These are phyloP conservation scores for Penicillium sp. DNA, from an alignment of 2,329 filamentous ascomycete genomes.

Conservation along the genomic window DNA sequence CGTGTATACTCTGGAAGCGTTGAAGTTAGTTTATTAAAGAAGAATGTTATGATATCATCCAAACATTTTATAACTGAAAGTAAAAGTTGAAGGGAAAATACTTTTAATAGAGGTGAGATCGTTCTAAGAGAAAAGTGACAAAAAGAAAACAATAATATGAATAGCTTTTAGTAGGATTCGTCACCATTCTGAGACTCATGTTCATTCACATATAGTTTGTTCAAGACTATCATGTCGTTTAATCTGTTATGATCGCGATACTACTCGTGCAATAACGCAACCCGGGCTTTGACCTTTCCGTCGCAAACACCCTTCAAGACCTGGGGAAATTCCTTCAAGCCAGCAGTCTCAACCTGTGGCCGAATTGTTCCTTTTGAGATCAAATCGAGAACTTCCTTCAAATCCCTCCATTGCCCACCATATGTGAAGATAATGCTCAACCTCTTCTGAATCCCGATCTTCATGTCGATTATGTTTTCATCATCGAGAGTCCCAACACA, in stretches of 20 bases:
- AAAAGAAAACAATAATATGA: background rate
- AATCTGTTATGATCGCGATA: too few species aligned
- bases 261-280: background rate
- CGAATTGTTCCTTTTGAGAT: background rate
- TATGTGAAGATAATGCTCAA: background rate
- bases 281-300: background rate
- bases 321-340: background rate
- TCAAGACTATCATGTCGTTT: background rate
- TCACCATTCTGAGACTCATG: background rate
- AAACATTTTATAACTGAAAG: background rate
- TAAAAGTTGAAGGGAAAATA: rapidly evolving
- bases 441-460: background rate
- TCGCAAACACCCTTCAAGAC: background rate
- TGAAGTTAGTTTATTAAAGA: rapidly evolving
- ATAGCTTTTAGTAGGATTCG: background rate
- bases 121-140: background rate
- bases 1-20: background rate
- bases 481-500: background rate
- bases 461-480: background rate
- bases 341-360: background rate
- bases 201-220: too few species aligned
- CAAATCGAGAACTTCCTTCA: background rate
- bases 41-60: background rate
- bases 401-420: background rate
- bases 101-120: background rate